Evolutionary conservation across 2,329 filamentous ascomycete genomes (phyloP).

Genomic region (Graphilbum fragrans): DNA sequence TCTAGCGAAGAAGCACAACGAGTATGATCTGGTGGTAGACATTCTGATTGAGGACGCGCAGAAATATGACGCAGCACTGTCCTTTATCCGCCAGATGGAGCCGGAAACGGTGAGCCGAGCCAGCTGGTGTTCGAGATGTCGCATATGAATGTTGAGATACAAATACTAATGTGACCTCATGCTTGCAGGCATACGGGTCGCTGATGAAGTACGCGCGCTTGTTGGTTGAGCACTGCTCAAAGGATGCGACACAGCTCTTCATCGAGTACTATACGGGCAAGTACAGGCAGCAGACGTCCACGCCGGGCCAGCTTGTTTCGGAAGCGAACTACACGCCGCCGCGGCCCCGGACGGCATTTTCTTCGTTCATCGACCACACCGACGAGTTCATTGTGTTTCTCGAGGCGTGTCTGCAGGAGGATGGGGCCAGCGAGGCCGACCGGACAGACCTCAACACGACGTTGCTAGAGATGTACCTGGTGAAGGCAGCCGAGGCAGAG

Average conservation of each 20-base stretch:
- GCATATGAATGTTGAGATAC: too few relatives aligned
- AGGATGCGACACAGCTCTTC: slow-evolving; percentile 74
- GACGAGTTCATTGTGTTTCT: slow-evolving; percentile 87
- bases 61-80: slow-evolving; percentile 74
- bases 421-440: slow-evolving; percentile 59
- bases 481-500: slow-evolving; percentile 58
- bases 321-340: slow-evolving; percentile 54
- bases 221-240: slow-evolving; percentile 73
- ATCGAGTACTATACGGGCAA: slow-evolving; percentile 88
- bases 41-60: slow-evolving; percentile 94
- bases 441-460: slow-evolving; percentile 86
- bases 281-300: slow-evolving; percentile 29
- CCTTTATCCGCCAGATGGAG: slow-evolving; percentile 83
- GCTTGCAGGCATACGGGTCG: slow-evolving; percentile 61
- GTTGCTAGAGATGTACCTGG: slow-evolving; percentile 94
- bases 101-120: slow-evolving; percentile 53
- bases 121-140: background rate
- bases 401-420: slow-evolving; percentile 70
- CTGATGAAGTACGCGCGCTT: slow-evolving; percentile 94
- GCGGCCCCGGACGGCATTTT: slow-evolving; percentile 80
- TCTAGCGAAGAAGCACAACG: slow-evolving; percentile 83
- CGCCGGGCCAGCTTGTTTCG: background rate
- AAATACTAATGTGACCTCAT: background rate
- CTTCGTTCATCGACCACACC: slow-evolving; percentile 88
- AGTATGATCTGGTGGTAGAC: slow-evolving; percentile 87